A percentile compares a stretch with the other conserved stretches of the same genome.
Evolutionary conservation across 768 basidiomycete species (phyloP).

Genomic region (Cystofilobasidium ferigula): DNA sequence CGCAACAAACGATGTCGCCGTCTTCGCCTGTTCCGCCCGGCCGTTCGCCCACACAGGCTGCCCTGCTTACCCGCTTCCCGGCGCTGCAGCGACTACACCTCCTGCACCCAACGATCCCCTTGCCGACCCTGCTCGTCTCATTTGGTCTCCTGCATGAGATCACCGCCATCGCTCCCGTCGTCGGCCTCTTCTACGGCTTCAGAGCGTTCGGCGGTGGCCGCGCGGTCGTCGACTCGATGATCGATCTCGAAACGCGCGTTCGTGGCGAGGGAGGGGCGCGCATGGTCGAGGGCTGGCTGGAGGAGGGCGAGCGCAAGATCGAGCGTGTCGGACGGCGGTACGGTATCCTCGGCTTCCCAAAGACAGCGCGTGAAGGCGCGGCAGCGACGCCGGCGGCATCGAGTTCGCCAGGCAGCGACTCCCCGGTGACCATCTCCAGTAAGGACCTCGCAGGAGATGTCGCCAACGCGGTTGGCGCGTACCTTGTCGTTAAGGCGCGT

Average conservation of each 20-base stretch:
- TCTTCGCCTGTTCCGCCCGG: too few species aligned
- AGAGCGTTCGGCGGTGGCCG: slow-evolving; percentile 60
- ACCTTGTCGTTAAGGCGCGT: slow-evolving; percentile 63
- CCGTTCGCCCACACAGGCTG: slow-evolving; percentile 20
- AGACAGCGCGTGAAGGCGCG: slow-evolving; percentile 20
- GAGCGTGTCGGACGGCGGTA: slow-evolving; percentile 62
- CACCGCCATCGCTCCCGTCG: slow-evolving; percentile 66
- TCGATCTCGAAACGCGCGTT: slow-evolving; percentile 1
- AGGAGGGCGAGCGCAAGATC: slow-evolving; percentile 65
- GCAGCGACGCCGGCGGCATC: slow-evolving; percentile 47
- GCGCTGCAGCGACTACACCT: slow-evolving; percentile 13
- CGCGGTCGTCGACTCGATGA: slow-evolving; percentile 43
- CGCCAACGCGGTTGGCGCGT: slow-evolving; percentile 44
- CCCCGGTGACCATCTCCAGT: not conserved
- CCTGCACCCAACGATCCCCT: slow-evolving; percentile 42
- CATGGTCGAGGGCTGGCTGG: slow-evolving; percentile 49
- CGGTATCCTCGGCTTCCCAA: slow-evolving; percentile 62
- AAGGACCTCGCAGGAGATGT: slow-evolving; percentile 5
- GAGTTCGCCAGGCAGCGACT: slow-evolving; percentile 58
- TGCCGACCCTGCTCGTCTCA: slow-evolving; percentile 64
- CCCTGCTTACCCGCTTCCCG: slow-evolving; percentile 17
- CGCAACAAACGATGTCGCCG: too few species aligned
- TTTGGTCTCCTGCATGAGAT: slow-evolving; percentile 77
- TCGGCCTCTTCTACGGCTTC: slow-evolving; percentile 61
- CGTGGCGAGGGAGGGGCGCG: slow-evolving; percentile 6